Percentiles rank a stretch among this genome's conserved stretches.
phyloP scores from a whole-genome alignment of 2,329 filamentous ascomycete species.

The Aspergillus proliferans region DNA sequence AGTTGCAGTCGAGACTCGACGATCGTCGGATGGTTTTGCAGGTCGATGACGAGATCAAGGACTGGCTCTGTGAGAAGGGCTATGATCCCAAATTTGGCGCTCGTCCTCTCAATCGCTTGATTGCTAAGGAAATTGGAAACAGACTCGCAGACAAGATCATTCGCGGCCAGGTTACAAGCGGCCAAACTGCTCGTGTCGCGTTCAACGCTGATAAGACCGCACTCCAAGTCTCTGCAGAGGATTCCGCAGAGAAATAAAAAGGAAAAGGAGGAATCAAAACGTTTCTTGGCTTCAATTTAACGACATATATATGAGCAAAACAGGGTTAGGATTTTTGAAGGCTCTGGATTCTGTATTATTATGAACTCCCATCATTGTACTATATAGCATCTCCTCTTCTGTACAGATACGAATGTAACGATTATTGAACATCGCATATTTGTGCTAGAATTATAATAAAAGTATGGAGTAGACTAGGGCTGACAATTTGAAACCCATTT shows the following conservation, averaged over 20 bases:
- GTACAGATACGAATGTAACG: not conserved
- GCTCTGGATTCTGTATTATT: not conserved
- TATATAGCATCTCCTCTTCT: not conserved
- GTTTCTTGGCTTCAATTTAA: not conserved
- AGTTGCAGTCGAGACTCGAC: conserved; percentile 75
- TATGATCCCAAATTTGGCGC: conserved; percentile 92
- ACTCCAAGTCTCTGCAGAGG: conserved; percentile 45
- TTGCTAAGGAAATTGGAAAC: conserved; percentile 84
- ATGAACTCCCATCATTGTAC: not conserved
- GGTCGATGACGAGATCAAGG: conserved; percentile 65
- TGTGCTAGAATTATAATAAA: not conserved
- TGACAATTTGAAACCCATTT: not conserved
- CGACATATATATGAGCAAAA: not conserved
- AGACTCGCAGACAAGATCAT: conserved; percentile 88
- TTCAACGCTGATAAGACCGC: conserved; percentile 59
- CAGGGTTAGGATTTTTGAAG: not conserved
- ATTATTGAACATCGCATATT: not conserved
- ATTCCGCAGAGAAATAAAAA: not conserved
- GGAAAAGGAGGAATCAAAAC: too few species aligned
- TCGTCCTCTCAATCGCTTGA: conserved; percentile 81
- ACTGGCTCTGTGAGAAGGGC: conserved; percentile 82
- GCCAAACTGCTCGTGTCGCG: conserved; percentile 64
- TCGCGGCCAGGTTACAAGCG: conserved; percentile 68
- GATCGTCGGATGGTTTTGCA: conserved; percentile 75
- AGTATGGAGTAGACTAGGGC: not conserved